phyloP scores from a whole-genome alignment of 495 filamentous ascomycete species.

The Trichocladium uniseriatum region DNA sequence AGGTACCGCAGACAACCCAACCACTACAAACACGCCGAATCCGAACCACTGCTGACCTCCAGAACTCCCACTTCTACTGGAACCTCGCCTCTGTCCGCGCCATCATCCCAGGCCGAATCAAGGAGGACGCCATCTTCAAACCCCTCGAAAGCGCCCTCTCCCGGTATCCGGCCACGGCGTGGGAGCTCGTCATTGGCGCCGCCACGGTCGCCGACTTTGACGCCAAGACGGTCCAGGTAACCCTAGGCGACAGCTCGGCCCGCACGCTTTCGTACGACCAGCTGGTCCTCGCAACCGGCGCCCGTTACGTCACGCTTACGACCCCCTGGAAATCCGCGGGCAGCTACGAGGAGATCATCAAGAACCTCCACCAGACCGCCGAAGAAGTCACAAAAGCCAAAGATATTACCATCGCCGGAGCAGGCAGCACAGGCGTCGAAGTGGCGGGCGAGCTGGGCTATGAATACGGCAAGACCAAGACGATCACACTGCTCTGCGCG shows the following conservation, averaged over 20 bases:
- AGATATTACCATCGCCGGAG: conserved; percentile 39
- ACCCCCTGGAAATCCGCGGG: conserved; percentile 38
- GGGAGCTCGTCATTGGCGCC: conserved; percentile 36
- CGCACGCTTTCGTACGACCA: conserved; percentile 56
- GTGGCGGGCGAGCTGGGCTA: conserved; percentile 35
- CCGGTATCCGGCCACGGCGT: conserved; percentile 30
- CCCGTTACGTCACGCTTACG: conserved; percentile 49
- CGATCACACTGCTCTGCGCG: conserved; percentile 42
- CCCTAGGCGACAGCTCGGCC: conserved; percentile 17
- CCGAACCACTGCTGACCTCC: not conserved
- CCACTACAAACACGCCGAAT: no score
- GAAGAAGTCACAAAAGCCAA: conserved; percentile 25
- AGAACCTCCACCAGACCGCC: conserved; percentile 21
- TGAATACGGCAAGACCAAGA: conserved; percentile 38
- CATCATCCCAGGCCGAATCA: conserved; percentile 40
- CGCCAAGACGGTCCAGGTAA: conserved; percentile 51
- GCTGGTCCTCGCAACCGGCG: conserved; percentile 84
- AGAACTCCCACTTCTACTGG: conserved; percentile 50
- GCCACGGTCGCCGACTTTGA: conserved; percentile 29
- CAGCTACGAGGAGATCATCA: conserved; percentile 28
- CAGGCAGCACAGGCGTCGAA: conserved; percentile 37
- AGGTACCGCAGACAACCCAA: no score
- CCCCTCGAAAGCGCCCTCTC: conserved; percentile 32
- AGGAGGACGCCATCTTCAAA: conserved; percentile 39
- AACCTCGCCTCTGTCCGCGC: conserved; percentile 48